Conservation (phyloP, 2,329 filamentous ascomycete species). For the Elsinoe batatas region DNA sequence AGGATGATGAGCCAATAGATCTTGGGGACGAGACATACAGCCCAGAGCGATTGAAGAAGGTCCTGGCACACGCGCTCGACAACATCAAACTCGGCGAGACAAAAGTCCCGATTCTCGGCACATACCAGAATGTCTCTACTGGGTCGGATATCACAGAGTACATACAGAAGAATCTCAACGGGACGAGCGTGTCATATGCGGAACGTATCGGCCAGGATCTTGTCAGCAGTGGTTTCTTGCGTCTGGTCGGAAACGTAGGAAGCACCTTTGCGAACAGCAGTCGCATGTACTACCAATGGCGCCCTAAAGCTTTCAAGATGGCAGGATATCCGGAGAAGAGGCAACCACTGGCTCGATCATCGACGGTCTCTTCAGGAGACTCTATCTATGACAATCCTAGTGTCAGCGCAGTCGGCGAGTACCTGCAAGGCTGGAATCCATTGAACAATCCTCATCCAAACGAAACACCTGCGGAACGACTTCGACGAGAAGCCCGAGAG, state of each 20-base stretch:
- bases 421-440: conserved; percentile 85
- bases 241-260: conserved; percentile 87
- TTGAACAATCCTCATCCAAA: conserved; percentile 85
- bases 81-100: conserved; percentile 80
- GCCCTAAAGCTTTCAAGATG: conserved; percentile 78
- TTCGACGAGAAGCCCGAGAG: conserved; percentile 81
- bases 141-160: conserved; percentile 95
- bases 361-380: conserved; percentile 51
- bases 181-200: conserved; percentile 76
- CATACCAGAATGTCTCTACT: conserved; percentile 83
- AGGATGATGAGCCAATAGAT: conserved; percentile 76
- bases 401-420: conserved; percentile 75
- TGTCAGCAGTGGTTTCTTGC: conserved; percentile 72
- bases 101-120: conserved; percentile 91
- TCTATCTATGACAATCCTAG: conserved; percentile 59
- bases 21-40: conserved; percentile 82
- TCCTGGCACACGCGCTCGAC: conserved; percentile 75
- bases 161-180: conserved; percentile 76
- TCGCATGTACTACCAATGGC: conserved; percentile 96
- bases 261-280: conserved; percentile 96
- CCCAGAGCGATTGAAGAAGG: conserved; percentile 81
- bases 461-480: conserved; percentile 76
- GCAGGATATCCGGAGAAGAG: conserved; percentile 87
- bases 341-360: conserved; percentile 56
- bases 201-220: conserved; percentile 94